Base-by-base conservation (phyloP, 1,284 basidiomycete genomes). In the Ceratobasidium papillatum region DNA sequence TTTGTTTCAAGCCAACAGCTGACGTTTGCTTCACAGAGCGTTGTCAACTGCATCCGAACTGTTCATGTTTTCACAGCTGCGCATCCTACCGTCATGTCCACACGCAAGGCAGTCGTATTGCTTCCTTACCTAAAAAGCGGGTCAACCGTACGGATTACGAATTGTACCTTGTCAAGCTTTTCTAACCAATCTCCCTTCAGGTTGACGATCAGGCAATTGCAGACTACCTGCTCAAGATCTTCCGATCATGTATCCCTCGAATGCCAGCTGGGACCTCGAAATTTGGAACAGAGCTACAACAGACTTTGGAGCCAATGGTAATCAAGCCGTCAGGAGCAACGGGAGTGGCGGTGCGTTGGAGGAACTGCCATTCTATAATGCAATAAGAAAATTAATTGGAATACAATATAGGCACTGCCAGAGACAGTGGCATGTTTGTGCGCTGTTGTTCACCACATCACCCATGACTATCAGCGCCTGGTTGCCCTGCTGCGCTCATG, bases 401-500 rank as follows among this genome's bases (percentile, higher is more conserved):
- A 19, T 27, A 41, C n/a, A 36, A 41, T 36, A 22, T 77, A 95
- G 91, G 90, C 91, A 34, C 82, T 98, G 43, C 94, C 96, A 82
- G 96, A 98, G 82, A 89, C 91, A 8, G 91, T 99, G 12, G 94
- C 94, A 0, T 98, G 96, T 79, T 91, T 96, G 83, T 97, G 96
- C 80, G 87, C 89, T 0, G 91, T 94, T 1, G 91, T 97, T 0
- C 89, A 90, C 65, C 84, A 93, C 78, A 86, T 99, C 36, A 99
- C 98, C 0, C 91, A 94, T 78, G 94, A 98, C 78, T 97, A 91
- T 79, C 82, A 83, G 14, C 87, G 90, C 30, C 85, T 98, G 17
- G 87, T 94, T 25, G 90, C 89, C 43, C 86, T 98, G 2, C 81
- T 98, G 77, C 90, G 91, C 77, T 94, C 93, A 0, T 96, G 93